Base-by-base conservation (phyloP, 2,329 filamentous ascomycete genomes). In the Cordyceps cateniannulata region DNA sequence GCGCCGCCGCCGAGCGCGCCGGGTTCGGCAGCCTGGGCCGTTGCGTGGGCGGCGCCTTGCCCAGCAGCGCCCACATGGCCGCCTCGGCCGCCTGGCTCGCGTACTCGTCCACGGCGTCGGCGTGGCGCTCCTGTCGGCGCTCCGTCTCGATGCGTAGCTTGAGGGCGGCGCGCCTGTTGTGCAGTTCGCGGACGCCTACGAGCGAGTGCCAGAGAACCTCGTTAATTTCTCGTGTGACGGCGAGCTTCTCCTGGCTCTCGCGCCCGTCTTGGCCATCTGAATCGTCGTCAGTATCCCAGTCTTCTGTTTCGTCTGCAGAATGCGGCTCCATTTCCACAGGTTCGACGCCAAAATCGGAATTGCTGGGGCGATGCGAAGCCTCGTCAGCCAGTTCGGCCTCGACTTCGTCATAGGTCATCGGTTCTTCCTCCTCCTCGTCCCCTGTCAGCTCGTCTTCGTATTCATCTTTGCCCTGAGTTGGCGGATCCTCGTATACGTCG, bases 31-130 rank as follows among this genome's bases (percentile, higher is more conserved):
- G 18, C 48, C 35, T 42, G 6, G 69, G 67, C 51, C 73, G 47
- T 27, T 70, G 70, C 61, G 68, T 67, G 0, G 74, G 75, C 2
- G 77, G 75, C 35, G 70, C 67, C 66, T 69, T 71, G 45, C 74
- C 73, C 22, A 82, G 62, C 18, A 81, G 61, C 10, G 69, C 66
- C 81, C 81, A 82, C 71, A 83, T 70, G 50, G 72, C 68, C 27
- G 65, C 63, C 65, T 83, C 81, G 35, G 78, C 79, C 25, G 69
- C 65, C 48, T 71, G 71, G 58, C 74, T 77, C 2, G 70, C 72
- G 44, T 70, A 70, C 18, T 70, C 69, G 63, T 83, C 81, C 16
- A 71, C 62, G 3, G 69, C 66, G 27, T 81, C 77, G 0, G 80
- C 79, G 42, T 77, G 72, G 14, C 66, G 70, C 63, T 82, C 80